Base-by-base conservation (phyloP, 139 green algal genomes). In the Mesotaenium endlicherianum region DNA sequence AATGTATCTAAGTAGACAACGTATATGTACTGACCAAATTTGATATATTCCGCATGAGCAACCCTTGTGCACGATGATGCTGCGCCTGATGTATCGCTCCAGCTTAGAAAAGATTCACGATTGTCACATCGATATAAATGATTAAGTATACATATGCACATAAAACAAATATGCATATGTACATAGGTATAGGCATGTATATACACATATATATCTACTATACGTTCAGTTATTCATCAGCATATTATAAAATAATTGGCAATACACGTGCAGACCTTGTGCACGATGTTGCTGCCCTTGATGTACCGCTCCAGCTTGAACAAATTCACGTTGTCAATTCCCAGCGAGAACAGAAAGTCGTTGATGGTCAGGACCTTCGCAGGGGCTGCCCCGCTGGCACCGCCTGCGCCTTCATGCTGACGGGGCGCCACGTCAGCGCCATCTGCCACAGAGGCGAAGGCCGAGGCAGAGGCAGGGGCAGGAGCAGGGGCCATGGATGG, bases 261-360 rank as follows among this genome's bases (percentile, higher is more conserved):
- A 26, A 34, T 64, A 34, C 50, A 64, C 26, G 50, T 64, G 39
- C 59, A 0, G 39, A 98, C 90, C 91, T 98, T 98, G 77, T 93
- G 91, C 39, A 97, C 82, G 1, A 95, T 83, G 85, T 95, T 94
- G 70, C 77, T 94, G 31, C 96, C 93, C 42, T 89, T 85, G 11
- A 95, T 71, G 85, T 95, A 93, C 58, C 82, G 69, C 17, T 76
- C 75, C 36, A 98, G 89, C 42, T 91, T 85, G 85, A 97, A 97
- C 34, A 98, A 81, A 89, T 98, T 98, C 49, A 98, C 45, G 68
- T 95, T 92, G 84, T 98, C 95, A 40, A 98, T 82, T 16, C 82
- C 87, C 3, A 75, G 77, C 1, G 59, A 75, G 77, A 96, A 94
- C 43, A 97, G 81, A 76, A 98, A 96, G 45, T 95, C 91, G 82